A percentile compares a stretch with the other conserved stretches of the same genome.
These are phyloP conservation scores for Phytophthora sojae DNA, from an alignment of 352 stramenopile genomes.

Conservation along the genomic window DNA sequence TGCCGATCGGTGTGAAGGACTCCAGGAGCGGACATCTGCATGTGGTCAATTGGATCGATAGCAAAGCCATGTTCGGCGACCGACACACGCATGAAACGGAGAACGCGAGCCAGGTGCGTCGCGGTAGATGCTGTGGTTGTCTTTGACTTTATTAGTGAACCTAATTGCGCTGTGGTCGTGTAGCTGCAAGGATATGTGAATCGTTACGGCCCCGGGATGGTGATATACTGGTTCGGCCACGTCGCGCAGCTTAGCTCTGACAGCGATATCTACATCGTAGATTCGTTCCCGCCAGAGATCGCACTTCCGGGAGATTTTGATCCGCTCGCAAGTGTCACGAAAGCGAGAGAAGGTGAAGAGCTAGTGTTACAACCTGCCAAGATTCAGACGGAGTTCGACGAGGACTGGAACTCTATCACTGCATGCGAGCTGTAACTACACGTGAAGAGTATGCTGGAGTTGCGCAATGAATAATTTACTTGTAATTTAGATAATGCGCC, in stretches of 20 bases:
- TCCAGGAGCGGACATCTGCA: constrained; percentile 33
- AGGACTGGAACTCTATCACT: constrained; percentile 51
- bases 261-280: constrained; percentile 67
- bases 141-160: not conserved
- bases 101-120: constrained; percentile 64
- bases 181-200: constrained; percentile 85
- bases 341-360: constrained; percentile 25
- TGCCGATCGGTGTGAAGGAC: constrained; percentile 83
- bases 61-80: constrained; percentile 92
- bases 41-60: constrained; percentile 92
- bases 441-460: not conserved
- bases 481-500: constrained; percentile 25
- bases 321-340: constrained; percentile 30
- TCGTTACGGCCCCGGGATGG: constrained; percentile 84
- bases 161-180: constrained; percentile 3
- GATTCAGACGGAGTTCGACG: constrained; percentile 45
- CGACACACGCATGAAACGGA: constrained; percentile 80
- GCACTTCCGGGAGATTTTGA: constrained; percentile 64
- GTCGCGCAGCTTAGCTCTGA: constrained; percentile 64
- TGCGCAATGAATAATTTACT: constrained; percentile 27
- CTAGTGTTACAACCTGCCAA: constrained; percentile 31
- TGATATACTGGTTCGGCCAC: constrained; percentile 91
- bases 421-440: constrained; percentile 35
- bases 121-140: not conserved
- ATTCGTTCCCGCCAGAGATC: constrained; percentile 62